phyloP scores from a whole-genome alignment of 139 green algal genomes.

The Ettlia oleoabundans region DNA sequence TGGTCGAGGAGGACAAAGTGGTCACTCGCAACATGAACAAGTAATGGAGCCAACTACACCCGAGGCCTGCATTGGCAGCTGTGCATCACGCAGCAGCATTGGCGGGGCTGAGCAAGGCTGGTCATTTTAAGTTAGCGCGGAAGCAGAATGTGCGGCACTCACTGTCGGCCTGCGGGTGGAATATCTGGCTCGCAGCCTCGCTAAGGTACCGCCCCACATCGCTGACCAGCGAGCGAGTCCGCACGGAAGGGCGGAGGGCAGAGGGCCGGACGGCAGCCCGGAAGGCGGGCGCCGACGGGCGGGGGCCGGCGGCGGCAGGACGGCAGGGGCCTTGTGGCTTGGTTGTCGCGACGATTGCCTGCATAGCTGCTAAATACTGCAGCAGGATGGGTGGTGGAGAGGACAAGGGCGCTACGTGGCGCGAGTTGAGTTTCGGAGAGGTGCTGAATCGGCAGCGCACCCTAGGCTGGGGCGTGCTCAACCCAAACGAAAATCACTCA shows the following conservation, averaged over 20 bases:
- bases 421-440: no score
- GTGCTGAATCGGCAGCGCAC: no score
- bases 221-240: background rate
- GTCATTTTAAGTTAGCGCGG: background rate
- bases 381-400: no score
- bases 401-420: no score
- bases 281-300: no score
- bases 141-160: background rate
- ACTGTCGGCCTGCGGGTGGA: constrained; percentile 22
- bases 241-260: background rate
- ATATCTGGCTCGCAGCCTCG: constrained; percentile 37
- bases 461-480: background rate
- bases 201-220: constrained; percentile 34
- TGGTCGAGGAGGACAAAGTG: no score
- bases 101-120: background rate
- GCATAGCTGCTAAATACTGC: background rate
- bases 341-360: background rate
- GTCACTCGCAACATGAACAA: background rate
- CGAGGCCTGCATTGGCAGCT: no score
- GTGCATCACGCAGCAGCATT: no score
- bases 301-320: background rate
- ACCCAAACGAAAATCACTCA: no score
- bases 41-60: background rate
- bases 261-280: background rate
- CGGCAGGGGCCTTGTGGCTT: background rate